Evolutionary conservation across 305 asterid species (phyloP).

Genomic region (Fraxinus velutina): DNA sequence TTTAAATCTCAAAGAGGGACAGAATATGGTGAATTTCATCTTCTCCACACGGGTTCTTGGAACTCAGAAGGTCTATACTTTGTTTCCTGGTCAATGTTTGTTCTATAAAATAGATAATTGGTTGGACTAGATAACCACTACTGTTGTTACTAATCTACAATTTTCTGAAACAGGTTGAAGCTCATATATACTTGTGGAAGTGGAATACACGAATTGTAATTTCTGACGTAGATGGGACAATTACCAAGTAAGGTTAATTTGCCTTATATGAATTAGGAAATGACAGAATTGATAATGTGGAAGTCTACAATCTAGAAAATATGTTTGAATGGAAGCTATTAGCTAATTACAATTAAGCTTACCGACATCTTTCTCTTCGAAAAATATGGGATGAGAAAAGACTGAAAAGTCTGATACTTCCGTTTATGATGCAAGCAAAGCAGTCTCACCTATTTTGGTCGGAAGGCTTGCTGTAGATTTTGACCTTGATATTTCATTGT

Average conservation of each 20-base stretch:
- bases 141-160: not conserved
- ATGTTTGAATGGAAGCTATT: not conserved
- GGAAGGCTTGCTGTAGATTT: not conserved
- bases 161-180: slow-evolving; percentile 67
- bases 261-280: not conserved
- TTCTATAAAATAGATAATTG: slow-evolving; percentile 4
- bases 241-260: slow-evolving; percentile 63
- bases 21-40: slow-evolving; percentile 70
- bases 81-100: slow-evolving; percentile 9
- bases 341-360: not conserved
- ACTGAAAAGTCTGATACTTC: not conserved
- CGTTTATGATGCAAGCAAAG: not conserved
- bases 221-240: slow-evolving; percentile 92
- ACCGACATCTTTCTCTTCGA: not conserved
- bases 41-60: slow-evolving; percentile 87
- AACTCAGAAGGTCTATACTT: slow-evolving; percentile 60
- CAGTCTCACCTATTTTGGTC: not conserved
- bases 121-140: not conserved
- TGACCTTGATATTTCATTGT: not conserved
- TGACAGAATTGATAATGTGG: not conserved
- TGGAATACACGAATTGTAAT: slow-evolving; percentile 92
- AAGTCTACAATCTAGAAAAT: not conserved
- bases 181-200: slow-evolving; percentile 97
- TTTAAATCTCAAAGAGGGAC: slow-evolving; percentile 83
- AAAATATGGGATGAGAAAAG: not conserved